Conservation (phyloP, 768 basidiomycete genomes). For the Termitomyces bulborhizus region DNA sequence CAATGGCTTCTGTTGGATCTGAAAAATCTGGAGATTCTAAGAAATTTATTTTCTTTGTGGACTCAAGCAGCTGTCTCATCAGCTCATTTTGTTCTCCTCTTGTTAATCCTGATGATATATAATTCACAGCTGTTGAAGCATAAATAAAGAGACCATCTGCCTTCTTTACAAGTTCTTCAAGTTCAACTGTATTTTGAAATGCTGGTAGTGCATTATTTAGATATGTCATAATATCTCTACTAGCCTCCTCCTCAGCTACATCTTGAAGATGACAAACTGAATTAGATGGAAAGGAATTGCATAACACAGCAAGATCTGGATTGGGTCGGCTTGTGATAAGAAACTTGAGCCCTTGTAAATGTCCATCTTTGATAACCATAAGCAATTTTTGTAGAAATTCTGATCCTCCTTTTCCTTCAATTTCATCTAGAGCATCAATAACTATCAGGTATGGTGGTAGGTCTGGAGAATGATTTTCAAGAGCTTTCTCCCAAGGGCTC, state of each 20-base stretch:
- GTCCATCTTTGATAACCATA: neutral
- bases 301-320: conserved; percentile 9
- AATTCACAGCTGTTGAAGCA: neutral
- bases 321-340: neutral
- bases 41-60: neutral
- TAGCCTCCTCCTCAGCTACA: neutral
- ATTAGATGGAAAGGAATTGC: conserved; percentile 10
- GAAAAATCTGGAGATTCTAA: too few species aligned
- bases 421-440: conserved; percentile 10
- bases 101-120: neutral
- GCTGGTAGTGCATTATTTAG: neutral
- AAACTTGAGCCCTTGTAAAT: neutral
- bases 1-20: neutral
- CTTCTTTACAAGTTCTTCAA: neutral
- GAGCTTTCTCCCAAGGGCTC: neutral
- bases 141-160: neutral
- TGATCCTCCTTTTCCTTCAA: conserved; percentile 8
- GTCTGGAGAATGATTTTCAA: neutral
- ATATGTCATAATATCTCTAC: neutral
- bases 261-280: conserved; percentile 10
- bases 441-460: conserved; percentile 4
- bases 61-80: neutral
- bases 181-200: neutral
- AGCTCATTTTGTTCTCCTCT: neutral
- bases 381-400: conserved; percentile 3